These are phyloP conservation scores for Botryobasidium botryosum DNA, from an alignment of 768 basidiomycete species.

Conservation along the genomic window DNA sequence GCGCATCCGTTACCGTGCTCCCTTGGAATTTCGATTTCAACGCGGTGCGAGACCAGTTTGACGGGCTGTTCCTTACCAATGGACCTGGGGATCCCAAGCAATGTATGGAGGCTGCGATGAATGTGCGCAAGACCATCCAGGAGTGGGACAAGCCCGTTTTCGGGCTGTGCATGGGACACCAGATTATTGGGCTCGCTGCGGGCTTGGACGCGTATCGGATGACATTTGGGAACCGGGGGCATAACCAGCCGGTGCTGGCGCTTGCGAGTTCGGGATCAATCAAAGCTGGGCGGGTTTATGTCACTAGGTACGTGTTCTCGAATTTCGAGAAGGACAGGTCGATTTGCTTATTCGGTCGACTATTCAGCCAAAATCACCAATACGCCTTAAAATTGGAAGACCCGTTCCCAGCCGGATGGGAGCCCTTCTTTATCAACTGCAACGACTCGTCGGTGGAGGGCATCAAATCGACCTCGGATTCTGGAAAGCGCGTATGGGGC, in stretches of 20 bases:
- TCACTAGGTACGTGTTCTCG: conserved; percentile 52
- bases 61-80: conserved; percentile 91
- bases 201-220: conserved; percentile 94
- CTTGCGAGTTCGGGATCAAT: conserved; percentile 87
- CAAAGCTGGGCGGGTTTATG: conserved; percentile 90
- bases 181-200: conserved; percentile 93
- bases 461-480: conserved; percentile 82
- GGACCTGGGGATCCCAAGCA: conserved; percentile 90
- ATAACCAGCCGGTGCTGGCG: conserved; percentile 96
- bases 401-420: conserved; percentile 93
- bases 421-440: conserved; percentile 99
- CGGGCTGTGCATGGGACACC: conserved; percentile 99
- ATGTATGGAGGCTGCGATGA: conserved; percentile 69
- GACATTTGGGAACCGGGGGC: conserved; percentile 99
- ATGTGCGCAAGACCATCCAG: conserved; percentile 61
- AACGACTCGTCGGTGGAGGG: conserved; percentile 98
- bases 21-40: conserved; percentile 99
- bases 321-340: not conserved
- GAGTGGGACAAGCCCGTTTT: conserved; percentile 94
- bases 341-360: not conserved
- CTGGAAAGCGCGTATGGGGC: conserved; percentile 88
- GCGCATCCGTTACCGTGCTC: conserved; percentile 82
- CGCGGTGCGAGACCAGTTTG: conserved; percentile 70
- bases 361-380: conserved; percentile 79
- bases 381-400: conserved; percentile 91